Percentiles rank a stretch among this genome's conserved stretches.
These are phyloP conservation scores for Pseudocohnilembus persalinus DNA, from an alignment of 169 alveolate species.

Conservation along the genomic window DNA sequence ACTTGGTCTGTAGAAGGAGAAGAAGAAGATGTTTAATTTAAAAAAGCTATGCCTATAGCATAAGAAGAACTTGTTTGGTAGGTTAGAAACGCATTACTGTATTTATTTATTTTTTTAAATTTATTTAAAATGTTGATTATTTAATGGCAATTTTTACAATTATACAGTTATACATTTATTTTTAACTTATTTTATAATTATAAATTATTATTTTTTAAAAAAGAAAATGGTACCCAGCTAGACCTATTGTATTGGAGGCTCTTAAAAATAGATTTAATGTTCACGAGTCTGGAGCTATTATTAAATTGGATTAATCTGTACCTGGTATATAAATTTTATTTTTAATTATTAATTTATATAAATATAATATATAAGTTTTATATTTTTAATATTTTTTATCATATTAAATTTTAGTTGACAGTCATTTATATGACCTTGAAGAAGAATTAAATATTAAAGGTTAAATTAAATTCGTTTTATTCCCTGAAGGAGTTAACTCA, in stretches of 20 bases:
- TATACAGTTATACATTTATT: no score
- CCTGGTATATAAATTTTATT: constrained; percentile 47
- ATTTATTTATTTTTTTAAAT: constrained; percentile 11
- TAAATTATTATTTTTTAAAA: neutral
- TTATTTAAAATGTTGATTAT: neutral
- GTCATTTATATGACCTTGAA: constrained; percentile 60
- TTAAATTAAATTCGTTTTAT: constrained; percentile 57
- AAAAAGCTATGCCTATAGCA: constrained; percentile 70
- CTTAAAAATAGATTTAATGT: constrained; percentile 39
- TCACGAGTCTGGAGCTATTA: constrained; percentile 55
- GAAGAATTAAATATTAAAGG: constrained; percentile 37
- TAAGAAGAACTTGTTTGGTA: constrained; percentile 52
- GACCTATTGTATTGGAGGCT: constrained; percentile 51
- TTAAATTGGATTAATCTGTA: constrained; percentile 40
- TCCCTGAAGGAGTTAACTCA: constrained; percentile 43
- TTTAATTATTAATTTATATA: no score
- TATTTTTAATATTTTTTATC: no score
- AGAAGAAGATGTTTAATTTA: constrained; percentile 55
- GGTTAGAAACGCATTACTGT: constrained; percentile 20
- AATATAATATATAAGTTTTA: no score
- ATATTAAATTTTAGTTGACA: constrained; percentile 48
- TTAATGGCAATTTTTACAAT: no score
- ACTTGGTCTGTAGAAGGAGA: constrained; percentile 65
- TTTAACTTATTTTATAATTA: no score
- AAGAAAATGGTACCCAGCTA: constrained; percentile 60